Evolutionary conservation across 129 eudicot genomes (phyloP).

Genomic region (Arctium lappa): DNA sequence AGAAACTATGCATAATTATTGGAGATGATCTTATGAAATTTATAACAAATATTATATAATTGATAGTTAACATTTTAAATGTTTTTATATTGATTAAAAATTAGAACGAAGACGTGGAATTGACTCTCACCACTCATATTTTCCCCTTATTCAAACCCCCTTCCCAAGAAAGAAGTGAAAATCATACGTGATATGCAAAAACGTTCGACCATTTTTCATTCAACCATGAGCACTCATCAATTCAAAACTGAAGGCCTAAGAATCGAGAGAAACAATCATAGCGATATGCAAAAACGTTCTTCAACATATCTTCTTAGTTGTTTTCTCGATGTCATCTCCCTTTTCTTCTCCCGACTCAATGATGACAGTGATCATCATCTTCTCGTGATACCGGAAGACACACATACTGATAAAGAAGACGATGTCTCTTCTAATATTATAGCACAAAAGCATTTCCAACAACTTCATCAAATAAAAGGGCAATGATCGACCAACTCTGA

Average conservation of each 20-base stretch:
- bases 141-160: not conserved
- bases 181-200: too few relatives aligned
- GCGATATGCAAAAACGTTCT: not conserved
- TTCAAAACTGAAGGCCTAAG: not conserved
- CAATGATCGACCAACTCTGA: conserved; percentile 1
- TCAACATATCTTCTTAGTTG: conserved; percentile 14
- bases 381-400: not conserved
- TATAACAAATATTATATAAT: too few relatives aligned
- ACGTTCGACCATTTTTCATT: conserved; percentile 6
- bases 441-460: conserved; percentile 46
- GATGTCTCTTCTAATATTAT: conserved; percentile 15
- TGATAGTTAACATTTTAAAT: not conserved
- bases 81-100: not conserved
- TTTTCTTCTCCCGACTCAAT: not conserved
- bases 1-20: too few relatives aligned
- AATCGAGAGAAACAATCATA: not conserved
- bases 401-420: too few relatives aligned
- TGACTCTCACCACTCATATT: not conserved
- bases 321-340: conserved; percentile 14
- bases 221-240: not conserved
- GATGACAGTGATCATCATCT: not conserved
- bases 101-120: not conserved
- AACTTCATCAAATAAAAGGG: conserved; percentile 35
- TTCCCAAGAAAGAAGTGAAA: too few relatives aligned
- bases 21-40: too few relatives aligned